Conservation (phyloP, 148 eudicot species). For the Bassia scoparia region DNA sequence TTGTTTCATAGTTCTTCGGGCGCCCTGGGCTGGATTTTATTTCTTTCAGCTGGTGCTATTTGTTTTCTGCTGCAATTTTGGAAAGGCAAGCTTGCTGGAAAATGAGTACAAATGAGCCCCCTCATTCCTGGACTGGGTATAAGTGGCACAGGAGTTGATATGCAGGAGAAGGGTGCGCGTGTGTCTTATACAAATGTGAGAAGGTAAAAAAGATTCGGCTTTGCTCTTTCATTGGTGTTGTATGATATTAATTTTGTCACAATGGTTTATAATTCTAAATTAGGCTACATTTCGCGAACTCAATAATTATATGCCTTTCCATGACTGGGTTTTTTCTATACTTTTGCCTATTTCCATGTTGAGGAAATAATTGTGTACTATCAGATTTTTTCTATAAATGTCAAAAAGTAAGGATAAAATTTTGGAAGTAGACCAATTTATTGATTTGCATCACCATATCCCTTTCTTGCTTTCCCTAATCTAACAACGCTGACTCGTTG, state of each 20-base stretch:
- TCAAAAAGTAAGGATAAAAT: not conserved
- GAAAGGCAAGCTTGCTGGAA: constrained; percentile 25
- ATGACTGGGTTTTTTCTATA: not conserved
- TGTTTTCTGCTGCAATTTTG: constrained; percentile 26
- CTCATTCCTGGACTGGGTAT: not conserved
- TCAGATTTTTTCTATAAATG: not conserved
- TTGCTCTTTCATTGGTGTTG: constrained; percentile 2
- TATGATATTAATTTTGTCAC: constrained; percentile 20
- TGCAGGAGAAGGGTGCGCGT: constrained; percentile 1
- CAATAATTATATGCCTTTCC: not conserved
- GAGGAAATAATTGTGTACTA: not conserved
- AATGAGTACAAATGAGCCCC: constrained; percentile 8
- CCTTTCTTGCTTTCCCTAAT: too few species aligned
- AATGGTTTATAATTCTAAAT: constrained; percentile 4
- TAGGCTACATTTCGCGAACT: not conserved
- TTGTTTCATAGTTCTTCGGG: constrained; percentile 2
- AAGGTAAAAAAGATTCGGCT: constrained; percentile 8
- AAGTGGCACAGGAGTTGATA: constrained; percentile 12
- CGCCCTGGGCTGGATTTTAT: constrained; percentile 6
- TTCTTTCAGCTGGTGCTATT: constrained; percentile 28
- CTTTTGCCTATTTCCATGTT: not conserved
- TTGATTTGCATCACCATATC: too few species aligned
- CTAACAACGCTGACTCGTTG: too few species aligned
- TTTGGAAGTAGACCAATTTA: too few species aligned
- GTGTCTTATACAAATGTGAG: constrained; percentile 4